These are phyloP conservation scores for Chalciporus chontae DNA, from an alignment of 768 basidiomycete species.

Conservation along the genomic window DNA sequence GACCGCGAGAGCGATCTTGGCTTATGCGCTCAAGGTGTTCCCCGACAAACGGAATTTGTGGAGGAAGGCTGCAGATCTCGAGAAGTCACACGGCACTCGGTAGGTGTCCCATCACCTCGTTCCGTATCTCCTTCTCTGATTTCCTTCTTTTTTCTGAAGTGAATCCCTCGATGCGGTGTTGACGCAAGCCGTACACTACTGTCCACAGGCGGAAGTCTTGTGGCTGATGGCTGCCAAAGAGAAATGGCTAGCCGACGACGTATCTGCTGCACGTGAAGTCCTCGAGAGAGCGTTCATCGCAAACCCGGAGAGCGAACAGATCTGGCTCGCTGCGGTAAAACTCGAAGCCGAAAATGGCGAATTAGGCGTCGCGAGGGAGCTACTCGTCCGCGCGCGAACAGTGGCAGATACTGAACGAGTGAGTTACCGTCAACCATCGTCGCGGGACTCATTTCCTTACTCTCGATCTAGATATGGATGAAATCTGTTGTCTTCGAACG, in stretches of 20 bases:
- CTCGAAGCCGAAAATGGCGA: slow-evolving; percentile 95
- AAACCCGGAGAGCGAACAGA: slow-evolving; percentile 95
- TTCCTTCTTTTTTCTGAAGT: slow-evolving; percentile 31
- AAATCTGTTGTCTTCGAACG: slow-evolving; percentile 95
- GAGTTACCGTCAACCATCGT: slow-evolving; percentile 21
- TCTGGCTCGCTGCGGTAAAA: slow-evolving; percentile 97
- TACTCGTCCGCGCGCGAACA: slow-evolving; percentile 83
- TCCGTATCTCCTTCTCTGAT: not conserved
- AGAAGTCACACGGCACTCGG: slow-evolving; percentile 86
- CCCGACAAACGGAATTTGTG: slow-evolving; percentile 85
- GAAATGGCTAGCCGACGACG: slow-evolving; percentile 88
- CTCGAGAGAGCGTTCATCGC: slow-evolving; percentile 88
- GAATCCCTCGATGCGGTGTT: slow-evolving; percentile 83
- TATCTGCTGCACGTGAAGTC: slow-evolving; percentile 85
- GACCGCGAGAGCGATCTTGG: slow-evolving; percentile 83
- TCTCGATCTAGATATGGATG: slow-evolving; percentile 85
- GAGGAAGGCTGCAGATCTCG: slow-evolving; percentile 89
- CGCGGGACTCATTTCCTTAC: not conserved
- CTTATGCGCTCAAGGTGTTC: slow-evolving; percentile 88
- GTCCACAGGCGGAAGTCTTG: slow-evolving; percentile 92
- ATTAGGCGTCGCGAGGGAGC: slow-evolving; percentile 76
- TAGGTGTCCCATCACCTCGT: slow-evolving; percentile 29
- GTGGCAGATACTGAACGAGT: slow-evolving; percentile 92
- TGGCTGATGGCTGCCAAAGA: slow-evolving; percentile 99
- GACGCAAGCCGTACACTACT: slow-evolving; percentile 78